Evolutionary conservation across 805 yeast genomes (phyloP), one percentile per base, ranked within the genome.

Genomic region (Grigorovia yakushimaensis): DNA sequence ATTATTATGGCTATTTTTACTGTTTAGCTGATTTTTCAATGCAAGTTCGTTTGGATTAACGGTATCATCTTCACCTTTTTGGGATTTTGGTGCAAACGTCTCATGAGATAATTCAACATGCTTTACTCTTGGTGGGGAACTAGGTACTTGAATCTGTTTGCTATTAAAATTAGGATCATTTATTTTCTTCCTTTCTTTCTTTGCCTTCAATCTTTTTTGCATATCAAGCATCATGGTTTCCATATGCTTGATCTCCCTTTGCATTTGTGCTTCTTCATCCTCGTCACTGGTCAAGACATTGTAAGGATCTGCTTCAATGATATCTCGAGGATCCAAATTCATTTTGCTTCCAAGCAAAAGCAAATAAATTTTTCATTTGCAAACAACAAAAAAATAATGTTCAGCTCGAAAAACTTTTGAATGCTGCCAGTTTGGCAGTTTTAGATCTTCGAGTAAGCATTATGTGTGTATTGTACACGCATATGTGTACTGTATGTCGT

Each of bases 281-380:
- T 53, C 60, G 42, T 57, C 60, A 4, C 62, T 53, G 1, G 59
- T 49, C 7, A 55, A n/a, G 10, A 50, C 42, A 15, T 50, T 52
- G 19, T 50, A 57, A 9, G 54, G 59, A 45, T 60, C 64, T 13
- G 40, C 36, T 2, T 36, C 21, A 2, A 41, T n/a, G 8, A 52
- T 22, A 20, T 59, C 64, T 42, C 67, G 48, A 6, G 67, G 67
- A 46, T 62, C 67, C 21, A 49, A 35, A 21, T 44, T 20, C 47
- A 44, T 44, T 8, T 11, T n/a, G 19, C n/a, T n/a, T 36, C 8
- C n/a, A n/a, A n/a, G n/a, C n/a, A n/a, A n/a, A n/a, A n/a, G n/a
- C n/a, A n/a, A n/a, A n/a, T n/a, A n/a, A n/a, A n/a, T n/a, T n/a
- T n/a, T n/a, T n/a, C n/a, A n/a, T n/a, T n/a, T n/a, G n/a, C n/a